Conservation (phyloP, 1,284 basidiomycete genomes). For the Sporisorium graminicola region DNA sequence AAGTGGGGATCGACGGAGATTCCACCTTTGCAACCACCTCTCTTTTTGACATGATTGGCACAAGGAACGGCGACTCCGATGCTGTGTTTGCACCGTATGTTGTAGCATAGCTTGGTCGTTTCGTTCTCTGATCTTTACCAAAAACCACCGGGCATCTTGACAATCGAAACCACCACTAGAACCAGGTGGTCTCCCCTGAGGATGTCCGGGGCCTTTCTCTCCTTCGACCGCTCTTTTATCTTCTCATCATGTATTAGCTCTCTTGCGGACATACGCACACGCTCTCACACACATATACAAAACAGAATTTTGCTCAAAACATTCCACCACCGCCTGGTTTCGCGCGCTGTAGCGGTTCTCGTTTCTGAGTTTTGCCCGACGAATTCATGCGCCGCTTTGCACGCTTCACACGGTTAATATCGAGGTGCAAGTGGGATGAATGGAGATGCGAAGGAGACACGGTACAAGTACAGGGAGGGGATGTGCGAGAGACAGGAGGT, state of each 20-base stretch:
- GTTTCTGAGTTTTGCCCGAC: too few relatives aligned
- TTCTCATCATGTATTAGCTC: not conserved
- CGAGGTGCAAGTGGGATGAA: not conserved
- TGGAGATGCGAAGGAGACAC: not conserved
- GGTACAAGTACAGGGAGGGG: conserved; percentile 5
- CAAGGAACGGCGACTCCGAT: not conserved
- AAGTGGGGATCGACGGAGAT: not conserved
- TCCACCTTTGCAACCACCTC: conserved; percentile 12
- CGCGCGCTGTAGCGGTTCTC: too few relatives aligned
- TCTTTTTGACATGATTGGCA: not conserved
- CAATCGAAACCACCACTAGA: not conserved
- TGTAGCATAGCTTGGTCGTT: not conserved
- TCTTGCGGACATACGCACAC: not conserved
- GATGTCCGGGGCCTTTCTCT: not conserved
- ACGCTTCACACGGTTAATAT: not conserved
- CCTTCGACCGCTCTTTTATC: not conserved
- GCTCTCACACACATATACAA: not conserved
- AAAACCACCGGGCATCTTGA: not conserved
- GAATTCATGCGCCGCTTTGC: too few relatives aligned
- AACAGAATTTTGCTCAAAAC: not conserved
- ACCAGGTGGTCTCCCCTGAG: not conserved
- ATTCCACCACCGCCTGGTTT: not conserved
- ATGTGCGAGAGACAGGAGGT: too few relatives aligned
- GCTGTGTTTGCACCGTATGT: too few relatives aligned
- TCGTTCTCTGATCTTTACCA: not conserved